Percentiles rank a stretch among this genome's conserved stretches.
phyloP scores from a whole-genome alignment of 441 rosid genomes.

The Rhodomyrtus psidioides region DNA sequence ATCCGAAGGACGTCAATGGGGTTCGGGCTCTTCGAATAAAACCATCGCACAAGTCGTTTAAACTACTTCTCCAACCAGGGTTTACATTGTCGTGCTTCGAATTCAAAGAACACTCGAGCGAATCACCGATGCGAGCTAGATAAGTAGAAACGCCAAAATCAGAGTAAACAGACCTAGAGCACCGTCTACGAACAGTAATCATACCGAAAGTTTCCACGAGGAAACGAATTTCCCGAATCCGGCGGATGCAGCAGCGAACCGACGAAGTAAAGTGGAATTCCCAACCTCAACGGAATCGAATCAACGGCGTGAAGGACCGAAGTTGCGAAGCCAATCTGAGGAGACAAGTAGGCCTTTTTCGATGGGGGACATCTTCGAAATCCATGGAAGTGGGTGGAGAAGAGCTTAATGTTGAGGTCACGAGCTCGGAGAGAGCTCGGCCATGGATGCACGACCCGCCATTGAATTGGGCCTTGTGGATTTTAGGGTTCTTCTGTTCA shows the following conservation, averaged over 20 bases:
- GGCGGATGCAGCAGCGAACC: neutral
- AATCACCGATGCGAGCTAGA: neutral
- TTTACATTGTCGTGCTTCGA: neutral
- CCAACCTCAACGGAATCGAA: neutral
- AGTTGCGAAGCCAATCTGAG: neutral
- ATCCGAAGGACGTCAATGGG: neutral
- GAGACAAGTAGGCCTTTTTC: neutral
- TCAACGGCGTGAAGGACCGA: neutral
- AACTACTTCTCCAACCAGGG: neutral
- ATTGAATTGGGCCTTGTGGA: neutral
- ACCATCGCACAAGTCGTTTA: neutral
- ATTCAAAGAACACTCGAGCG: neutral
- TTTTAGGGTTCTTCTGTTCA: neutral
- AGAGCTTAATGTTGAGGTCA: neutral
- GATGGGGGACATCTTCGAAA: neutral
- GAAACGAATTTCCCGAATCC: neutral
- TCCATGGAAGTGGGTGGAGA: neutral
- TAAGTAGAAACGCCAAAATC: neutral
- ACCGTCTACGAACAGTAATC: neutral
- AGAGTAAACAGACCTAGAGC: neutral
- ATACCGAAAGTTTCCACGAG: neutral
- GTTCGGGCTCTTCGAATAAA: neutral
- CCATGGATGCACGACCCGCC: neutral
- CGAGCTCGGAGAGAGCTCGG: neutral
- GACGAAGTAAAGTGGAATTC: neutral